Evolutionary conservation across 163 green algal genomes (phyloP).

Genomic region (Coccomyxa subellipsoidea): DNA sequence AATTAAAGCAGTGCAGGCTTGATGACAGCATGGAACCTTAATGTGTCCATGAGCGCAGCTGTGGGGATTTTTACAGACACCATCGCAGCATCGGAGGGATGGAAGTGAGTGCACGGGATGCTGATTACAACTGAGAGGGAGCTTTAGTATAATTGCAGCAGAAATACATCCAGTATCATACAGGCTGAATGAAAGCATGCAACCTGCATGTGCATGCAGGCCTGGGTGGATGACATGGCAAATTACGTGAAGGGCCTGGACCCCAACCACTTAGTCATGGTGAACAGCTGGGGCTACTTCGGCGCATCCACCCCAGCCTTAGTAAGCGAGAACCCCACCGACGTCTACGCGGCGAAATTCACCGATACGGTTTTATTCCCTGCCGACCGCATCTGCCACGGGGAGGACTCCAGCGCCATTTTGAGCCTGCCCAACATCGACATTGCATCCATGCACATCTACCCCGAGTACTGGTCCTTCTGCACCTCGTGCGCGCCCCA

Average conservation of each 20-base stretch:
- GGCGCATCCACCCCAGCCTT: not conserved
- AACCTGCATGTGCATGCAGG: not conserved
- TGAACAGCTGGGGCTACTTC: conserved; percentile 5
- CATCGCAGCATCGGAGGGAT: no score
- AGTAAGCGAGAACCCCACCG: not conserved
- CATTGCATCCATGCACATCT: conserved; percentile 4
- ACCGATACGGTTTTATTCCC: not conserved
- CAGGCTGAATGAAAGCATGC: no score
- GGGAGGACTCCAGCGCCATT: conserved; percentile 2
- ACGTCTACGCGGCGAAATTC: not conserved
- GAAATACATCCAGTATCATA: no score
- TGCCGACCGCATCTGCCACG: conserved; percentile 1
- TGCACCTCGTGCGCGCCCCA: not conserved
- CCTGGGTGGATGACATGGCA: conserved; percentile 3
- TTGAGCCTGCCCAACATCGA: conserved; percentile 1
- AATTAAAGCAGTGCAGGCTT: no score
- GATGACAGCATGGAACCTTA: not conserved
- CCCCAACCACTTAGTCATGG: conserved; percentile 10
- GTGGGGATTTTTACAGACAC: not conserved
- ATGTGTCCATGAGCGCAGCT: not conserved
- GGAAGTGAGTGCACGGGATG: no score
- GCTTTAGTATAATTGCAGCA: no score
- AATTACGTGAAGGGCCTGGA: conserved; percentile 4
- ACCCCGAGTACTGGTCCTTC: conserved; percentile 7
- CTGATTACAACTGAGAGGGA: no score